Percentiles rank a stretch among this genome's conserved stretches.
Conservation (phyloP, 192 early-diverging fungal species). For the Spizellomyces punctatus region DNA sequence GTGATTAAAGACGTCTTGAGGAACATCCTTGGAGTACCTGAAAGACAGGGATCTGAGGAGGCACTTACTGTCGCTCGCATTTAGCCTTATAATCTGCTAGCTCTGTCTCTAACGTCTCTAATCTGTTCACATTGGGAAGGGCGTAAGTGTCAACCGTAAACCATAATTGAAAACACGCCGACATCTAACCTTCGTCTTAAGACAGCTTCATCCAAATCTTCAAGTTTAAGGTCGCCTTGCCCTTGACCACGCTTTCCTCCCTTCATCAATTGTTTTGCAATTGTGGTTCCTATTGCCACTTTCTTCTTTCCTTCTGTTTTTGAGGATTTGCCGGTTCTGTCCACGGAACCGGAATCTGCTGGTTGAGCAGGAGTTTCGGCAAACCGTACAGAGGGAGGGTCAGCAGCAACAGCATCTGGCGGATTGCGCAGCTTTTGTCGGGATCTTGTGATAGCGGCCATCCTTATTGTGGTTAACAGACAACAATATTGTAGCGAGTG, state of each 20-base stretch:
- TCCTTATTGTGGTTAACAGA: too few species aligned
- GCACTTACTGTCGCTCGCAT: constrained; percentile 45
- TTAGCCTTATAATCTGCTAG: constrained; percentile 47
- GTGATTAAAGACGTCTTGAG: neutral
- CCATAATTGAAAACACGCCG: neutral
- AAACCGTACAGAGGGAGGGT: too few species aligned
- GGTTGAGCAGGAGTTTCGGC: too few species aligned
- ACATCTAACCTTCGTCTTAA: constrained; percentile 27
- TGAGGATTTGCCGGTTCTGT: too few species aligned
- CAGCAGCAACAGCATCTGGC: too few species aligned
- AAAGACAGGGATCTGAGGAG: neutral
- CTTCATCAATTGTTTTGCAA: constrained; percentile 30
- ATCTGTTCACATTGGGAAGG: constrained; percentile 12
- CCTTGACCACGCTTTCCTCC: constrained; percentile 13
- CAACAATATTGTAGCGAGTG: too few species aligned
- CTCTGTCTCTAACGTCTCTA: constrained; percentile 45
- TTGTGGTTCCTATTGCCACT: constrained; percentile 20
- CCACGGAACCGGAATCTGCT: too few species aligned
- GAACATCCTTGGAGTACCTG: neutral
- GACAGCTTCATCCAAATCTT: constrained; percentile 50
- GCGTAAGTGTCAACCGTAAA: neutral
- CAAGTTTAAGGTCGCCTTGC: constrained; percentile 35
- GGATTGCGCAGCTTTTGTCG: too few species aligned
- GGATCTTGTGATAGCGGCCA: too few species aligned
- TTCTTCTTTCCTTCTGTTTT: constrained; percentile 6